phyloP scores from a whole-genome alignment of 2,329 filamentous ascomycete genomes.

The Herpotrichia juniperi region DNA sequence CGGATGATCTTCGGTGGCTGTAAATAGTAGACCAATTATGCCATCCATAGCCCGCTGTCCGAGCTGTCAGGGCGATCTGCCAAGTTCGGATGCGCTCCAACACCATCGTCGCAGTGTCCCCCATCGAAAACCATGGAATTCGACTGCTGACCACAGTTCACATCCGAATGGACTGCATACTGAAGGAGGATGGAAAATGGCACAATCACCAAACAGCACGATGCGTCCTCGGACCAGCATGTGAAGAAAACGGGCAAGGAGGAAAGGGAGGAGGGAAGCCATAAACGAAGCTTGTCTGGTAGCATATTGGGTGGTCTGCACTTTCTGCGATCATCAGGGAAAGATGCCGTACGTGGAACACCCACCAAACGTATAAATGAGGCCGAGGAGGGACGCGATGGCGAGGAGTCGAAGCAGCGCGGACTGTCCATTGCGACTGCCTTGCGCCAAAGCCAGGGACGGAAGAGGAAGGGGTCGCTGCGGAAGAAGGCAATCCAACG shows the following conservation, averaged over 20 bases:
- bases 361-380: slow-evolving; percentile 17
- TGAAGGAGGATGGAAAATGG: slow-evolving; percentile 32
- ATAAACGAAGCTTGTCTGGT: slow-evolving; percentile 65
- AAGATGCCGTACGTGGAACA: slow-evolving; percentile 29
- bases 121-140: neutral
- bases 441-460: slow-evolving; percentile 56
- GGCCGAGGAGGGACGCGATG: slow-evolving; percentile 17
- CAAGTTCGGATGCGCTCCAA: neutral
- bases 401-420: slow-evolving; percentile 32
- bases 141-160: slow-evolving; percentile 6
- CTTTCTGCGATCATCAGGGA: slow-evolving; percentile 64
- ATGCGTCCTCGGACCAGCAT: slow-evolving; percentile 8
- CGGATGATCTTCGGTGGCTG: slow-evolving; percentile 1
- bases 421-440: slow-evolving; percentile 39
- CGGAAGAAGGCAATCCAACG: slow-evolving; percentile 77
- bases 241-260: slow-evolving; percentile 14
- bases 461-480: slow-evolving; percentile 81
- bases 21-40: neutral
- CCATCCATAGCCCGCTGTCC: no score
- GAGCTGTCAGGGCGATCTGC: neutral
- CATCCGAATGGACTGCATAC: slow-evolving; percentile 20
- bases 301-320: slow-evolving; percentile 72
- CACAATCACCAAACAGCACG: slow-evolving; percentile 10
- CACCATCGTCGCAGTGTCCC: neutral
- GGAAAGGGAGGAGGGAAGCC: slow-evolving; percentile 10